phyloP scores from a whole-genome alignment of 2,329 filamentous ascomycete genomes.

The Xylariaceae sp. region DNA sequence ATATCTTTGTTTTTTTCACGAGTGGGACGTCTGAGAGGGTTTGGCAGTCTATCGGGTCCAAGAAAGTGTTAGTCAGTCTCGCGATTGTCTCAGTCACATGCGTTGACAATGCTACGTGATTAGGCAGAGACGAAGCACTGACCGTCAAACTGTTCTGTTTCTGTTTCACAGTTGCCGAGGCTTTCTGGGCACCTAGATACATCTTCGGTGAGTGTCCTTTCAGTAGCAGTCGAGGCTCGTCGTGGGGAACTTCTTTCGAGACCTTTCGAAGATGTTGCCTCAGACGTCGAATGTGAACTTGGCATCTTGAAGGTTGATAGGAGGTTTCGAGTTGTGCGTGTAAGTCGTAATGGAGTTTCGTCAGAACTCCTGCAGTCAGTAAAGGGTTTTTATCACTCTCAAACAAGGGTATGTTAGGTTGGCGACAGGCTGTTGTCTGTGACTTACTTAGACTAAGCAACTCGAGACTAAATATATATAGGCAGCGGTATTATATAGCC shows the following conservation, averaged over 20 bases:
- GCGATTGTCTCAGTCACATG: neutral
- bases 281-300: neutral
- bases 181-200: neutral
- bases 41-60: slow-evolving; percentile 12
- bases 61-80: slow-evolving; percentile 2
- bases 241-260: slow-evolving; percentile 1
- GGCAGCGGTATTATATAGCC: too few relatives aligned
- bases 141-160: slow-evolving; percentile 6
- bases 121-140: slow-evolving; percentile 12
- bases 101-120: neutral
- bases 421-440: too few relatives aligned
- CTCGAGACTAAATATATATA: too few relatives aligned
- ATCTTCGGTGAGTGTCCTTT: slow-evolving; percentile 20
- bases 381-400: too few relatives aligned
- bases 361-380: too few relatives aligned
- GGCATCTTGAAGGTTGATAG: slow-evolving; percentile 5
- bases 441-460: too few relatives aligned
- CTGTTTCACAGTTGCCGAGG: neutral
- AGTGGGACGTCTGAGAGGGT: slow-evolving; percentile 5
- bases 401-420: too few relatives aligned
- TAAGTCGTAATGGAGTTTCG: too few relatives aligned
- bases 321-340: neutral
- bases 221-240: slow-evolving; percentile 19
- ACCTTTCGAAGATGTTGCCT: neutral
- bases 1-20: too few relatives aligned